phyloP scores from a whole-genome alignment of 2,329 filamentous ascomycete species.

The Simplicillium aogashimaense region DNA sequence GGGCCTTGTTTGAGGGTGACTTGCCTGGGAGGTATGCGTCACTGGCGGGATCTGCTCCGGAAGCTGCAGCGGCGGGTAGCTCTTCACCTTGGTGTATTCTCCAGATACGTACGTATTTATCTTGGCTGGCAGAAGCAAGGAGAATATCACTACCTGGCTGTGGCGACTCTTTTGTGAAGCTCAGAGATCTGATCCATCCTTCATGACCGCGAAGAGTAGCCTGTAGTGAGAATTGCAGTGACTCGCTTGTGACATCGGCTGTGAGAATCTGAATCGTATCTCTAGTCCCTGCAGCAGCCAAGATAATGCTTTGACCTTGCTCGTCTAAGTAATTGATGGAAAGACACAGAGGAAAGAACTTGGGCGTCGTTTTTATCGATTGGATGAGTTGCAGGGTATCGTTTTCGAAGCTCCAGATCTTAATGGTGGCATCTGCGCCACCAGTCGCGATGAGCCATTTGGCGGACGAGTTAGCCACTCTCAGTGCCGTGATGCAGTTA shows the following conservation, averaged over 20 bases:
- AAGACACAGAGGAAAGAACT: slow-evolving; percentile 72
- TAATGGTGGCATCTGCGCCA: slow-evolving; percentile 65
- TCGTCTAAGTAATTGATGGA: slow-evolving; percentile 54
- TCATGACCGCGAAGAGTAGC: slow-evolving; percentile 83
- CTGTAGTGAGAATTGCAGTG: slow-evolving; percentile 53
- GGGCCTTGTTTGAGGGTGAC: slow-evolving; percentile 80
- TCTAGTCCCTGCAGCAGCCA: slow-evolving; percentile 81
- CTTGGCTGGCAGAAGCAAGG: slow-evolving; percentile 88
- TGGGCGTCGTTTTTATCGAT: slow-evolving; percentile 62
- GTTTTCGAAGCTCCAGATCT: slow-evolving; percentile 56
- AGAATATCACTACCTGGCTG: slow-evolving; percentile 56
- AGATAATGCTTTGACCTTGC: slow-evolving; percentile 43
- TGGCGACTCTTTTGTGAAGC: slow-evolving; percentile 57
- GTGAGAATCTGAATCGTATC: slow-evolving; percentile 74
- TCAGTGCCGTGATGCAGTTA: slow-evolving; percentile 52
- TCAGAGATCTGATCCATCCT: slow-evolving; percentile 84
- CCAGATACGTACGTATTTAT: slow-evolving; percentile 96
- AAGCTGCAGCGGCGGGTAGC: slow-evolving; percentile 44
- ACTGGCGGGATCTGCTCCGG: slow-evolving; percentile 43
- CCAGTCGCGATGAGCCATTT: slow-evolving; percentile 61
- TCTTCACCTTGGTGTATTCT: slow-evolving; percentile 64
- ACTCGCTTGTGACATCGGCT: slow-evolving; percentile 30
- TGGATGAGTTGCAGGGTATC: slow-evolving; percentile 48
- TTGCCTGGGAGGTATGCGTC: slow-evolving; percentile 55
- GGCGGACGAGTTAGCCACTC: slow-evolving; percentile 14